These are phyloP conservation scores for Magnolia changhungtana DNA, from an alignment of 164 flowering plant species.

Conservation along the genomic window DNA sequence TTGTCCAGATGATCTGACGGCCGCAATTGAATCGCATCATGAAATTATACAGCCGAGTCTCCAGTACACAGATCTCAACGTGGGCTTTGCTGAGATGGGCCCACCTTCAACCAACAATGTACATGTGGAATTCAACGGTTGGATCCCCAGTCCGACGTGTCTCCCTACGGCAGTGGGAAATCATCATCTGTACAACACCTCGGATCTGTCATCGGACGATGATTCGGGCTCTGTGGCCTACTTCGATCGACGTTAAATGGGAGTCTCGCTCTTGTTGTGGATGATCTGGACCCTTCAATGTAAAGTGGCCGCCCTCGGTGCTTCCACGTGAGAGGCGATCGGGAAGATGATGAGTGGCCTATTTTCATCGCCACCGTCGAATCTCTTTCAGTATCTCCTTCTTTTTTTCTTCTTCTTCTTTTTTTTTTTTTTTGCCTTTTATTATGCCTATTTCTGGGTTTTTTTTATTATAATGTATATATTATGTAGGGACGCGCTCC, in stretches of 20 bases:
- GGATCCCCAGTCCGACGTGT: not conserved
- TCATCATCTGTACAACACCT: not conserved
- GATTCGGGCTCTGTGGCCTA: not conserved
- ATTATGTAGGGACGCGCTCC: not conserved
- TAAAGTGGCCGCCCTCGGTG: constrained; percentile 2
- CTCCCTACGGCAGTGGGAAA: not conserved
- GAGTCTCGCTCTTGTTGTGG: not conserved
- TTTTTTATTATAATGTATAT: too few species aligned
- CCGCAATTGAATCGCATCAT: not conserved
- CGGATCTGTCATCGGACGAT: not conserved
- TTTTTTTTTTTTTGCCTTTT: too few species aligned
- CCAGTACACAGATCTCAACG: not conserved
- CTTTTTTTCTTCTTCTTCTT: not conserved
- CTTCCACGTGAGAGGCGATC: constrained; percentile 9
- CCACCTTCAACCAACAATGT: not conserved
- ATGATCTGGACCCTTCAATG: not conserved
- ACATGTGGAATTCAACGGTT: not conserved
- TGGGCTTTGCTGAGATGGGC: not conserved
- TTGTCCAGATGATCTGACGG: not conserved
- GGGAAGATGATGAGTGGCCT: not conserved
- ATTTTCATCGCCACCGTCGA: not conserved
- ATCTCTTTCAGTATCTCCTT: not conserved
- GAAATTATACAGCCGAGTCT: not conserved
- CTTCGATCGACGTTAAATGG: not conserved
- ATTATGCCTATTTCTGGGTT: not conserved